Conservation (phyloP, 2,329 filamentous ascomycete genomes). For the Juglanconis juglandina region DNA sequence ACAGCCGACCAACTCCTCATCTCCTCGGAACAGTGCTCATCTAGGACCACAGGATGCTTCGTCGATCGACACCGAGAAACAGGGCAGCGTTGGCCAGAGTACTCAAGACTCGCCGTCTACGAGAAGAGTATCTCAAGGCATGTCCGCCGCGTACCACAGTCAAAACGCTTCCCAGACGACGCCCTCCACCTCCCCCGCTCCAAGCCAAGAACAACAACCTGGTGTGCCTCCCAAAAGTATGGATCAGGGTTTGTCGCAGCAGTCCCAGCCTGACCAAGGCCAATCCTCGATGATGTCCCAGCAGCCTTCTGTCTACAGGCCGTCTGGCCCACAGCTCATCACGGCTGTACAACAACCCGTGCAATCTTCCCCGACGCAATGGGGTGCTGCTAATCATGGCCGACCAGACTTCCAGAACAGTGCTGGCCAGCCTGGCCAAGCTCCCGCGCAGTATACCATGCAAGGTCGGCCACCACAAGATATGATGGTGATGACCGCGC, state of each 20-base stretch:
- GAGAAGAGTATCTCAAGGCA: slow-evolving; percentile 11
- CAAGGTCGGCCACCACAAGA: slow-evolving; percentile 8
- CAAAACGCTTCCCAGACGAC: slow-evolving; percentile 12
- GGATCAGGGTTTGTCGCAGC: neutral
- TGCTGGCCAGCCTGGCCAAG: slow-evolving; percentile 4
- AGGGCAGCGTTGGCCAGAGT: neutral
- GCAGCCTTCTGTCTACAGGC: slow-evolving; percentile 16
- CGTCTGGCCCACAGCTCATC: slow-evolving; percentile 9
- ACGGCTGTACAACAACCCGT: slow-evolving; percentile 7
- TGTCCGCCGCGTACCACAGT: slow-evolving; percentile 5
- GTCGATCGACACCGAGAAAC: neutral
- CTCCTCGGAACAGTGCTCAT: slow-evolving; percentile 11
- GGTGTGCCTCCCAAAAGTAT: slow-evolving; percentile 9
- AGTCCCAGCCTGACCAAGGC: neutral
- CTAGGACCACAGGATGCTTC: slow-evolving; percentile 4
- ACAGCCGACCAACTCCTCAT: slow-evolving; percentile 3
- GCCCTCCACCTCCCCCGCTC: slow-evolving; percentile 13
- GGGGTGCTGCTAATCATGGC: slow-evolving; percentile 7
- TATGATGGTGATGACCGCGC: slow-evolving; percentile 10
- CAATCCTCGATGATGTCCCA: slow-evolving; percentile 1
- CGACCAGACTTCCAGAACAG: neutral
- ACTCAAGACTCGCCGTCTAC: slow-evolving; percentile 6
- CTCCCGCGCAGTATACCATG: slow-evolving; percentile 1
- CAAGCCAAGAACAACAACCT: slow-evolving; percentile 8
- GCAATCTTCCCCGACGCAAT: slow-evolving; percentile 8